Conservation (phyloP, 352 stramenopile genomes). For the Saprolegnia diclina region DNA sequence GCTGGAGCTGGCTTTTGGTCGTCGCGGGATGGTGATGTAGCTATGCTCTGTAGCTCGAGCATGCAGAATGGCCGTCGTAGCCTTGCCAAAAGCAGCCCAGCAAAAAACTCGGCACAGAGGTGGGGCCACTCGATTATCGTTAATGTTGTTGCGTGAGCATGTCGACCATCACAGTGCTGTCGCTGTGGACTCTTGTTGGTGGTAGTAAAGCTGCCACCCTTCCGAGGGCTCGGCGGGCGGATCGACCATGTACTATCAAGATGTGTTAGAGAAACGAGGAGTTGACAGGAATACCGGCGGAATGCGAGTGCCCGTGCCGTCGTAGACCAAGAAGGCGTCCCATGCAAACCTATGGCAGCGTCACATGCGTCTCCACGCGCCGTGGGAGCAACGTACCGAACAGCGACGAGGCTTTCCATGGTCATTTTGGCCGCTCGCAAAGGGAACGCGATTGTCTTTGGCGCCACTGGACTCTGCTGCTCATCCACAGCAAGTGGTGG, state of each 20-base stretch:
- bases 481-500: not conserved
- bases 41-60: no score
- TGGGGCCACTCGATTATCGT: not conserved
- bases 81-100: no score
- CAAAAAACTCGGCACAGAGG: no score
- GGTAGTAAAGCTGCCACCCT: not conserved
- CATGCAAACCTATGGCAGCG: not conserved
- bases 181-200: no score
- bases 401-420: slow-evolving; percentile 1
- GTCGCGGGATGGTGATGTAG: no score
- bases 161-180: not conserved
- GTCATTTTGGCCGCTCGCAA: not conserved
- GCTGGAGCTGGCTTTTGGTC: no score
- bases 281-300: slow-evolving; percentile 8
- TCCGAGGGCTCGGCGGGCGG: not conserved
- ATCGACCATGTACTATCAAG: slow-evolving; percentile 13
- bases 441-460: not conserved
- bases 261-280: no score
- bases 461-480: slow-evolving; percentile 6
- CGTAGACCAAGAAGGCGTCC: not conserved
- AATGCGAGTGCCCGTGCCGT: slow-evolving; percentile 5
- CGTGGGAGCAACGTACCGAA: not conserved
- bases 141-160: not conserved
- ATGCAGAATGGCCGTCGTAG: no score
- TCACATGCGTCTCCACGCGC: not conserved